These are phyloP conservation scores for Auricularia cornea DNA, from an alignment of 768 basidiomycete species.

Conservation along the genomic window DNA sequence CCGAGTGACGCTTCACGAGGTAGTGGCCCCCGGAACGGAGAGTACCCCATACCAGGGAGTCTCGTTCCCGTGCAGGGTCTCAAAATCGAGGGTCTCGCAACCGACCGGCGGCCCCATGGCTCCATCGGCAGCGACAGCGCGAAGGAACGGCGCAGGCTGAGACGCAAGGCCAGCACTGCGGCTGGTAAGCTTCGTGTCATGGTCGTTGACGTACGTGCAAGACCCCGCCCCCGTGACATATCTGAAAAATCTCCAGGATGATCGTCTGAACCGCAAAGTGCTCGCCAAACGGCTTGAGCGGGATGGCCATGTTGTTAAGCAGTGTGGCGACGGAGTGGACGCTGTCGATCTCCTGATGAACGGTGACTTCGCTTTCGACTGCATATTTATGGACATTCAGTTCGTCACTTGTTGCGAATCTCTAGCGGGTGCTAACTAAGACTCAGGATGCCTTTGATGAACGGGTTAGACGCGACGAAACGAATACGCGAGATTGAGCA, in stretches of 20 bases:
- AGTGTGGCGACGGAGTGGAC: slow-evolving; percentile 69
- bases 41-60: no score
- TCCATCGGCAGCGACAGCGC: no score
- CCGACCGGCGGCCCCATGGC: no score
- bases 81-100: no score
- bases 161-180: not conserved
- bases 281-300: slow-evolving; percentile 57
- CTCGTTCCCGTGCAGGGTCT: no score
- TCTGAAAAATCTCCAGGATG: slow-evolving; percentile 38
- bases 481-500: slow-evolving; percentile 58
- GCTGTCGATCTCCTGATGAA: slow-evolving; percentile 48
- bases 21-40: no score
- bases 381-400: slow-evolving; percentile 80
- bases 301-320: slow-evolving; percentile 57
- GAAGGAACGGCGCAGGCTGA: no score
- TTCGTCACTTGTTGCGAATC: slow-evolving; percentile 31
- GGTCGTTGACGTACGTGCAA: slow-evolving; percentile 52
- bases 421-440: no score
- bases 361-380: slow-evolving; percentile 55
- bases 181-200: slow-evolving; percentile 37
- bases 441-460: slow-evolving; percentile 73
- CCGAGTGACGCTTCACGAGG: no score
- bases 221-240: not conserved
- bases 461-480: slow-evolving; percentile 61
- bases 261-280: slow-evolving; percentile 64